phyloP scores from a whole-genome alignment of 169 alveolate species.

The Cryptosporidium meleagridis region DNA sequence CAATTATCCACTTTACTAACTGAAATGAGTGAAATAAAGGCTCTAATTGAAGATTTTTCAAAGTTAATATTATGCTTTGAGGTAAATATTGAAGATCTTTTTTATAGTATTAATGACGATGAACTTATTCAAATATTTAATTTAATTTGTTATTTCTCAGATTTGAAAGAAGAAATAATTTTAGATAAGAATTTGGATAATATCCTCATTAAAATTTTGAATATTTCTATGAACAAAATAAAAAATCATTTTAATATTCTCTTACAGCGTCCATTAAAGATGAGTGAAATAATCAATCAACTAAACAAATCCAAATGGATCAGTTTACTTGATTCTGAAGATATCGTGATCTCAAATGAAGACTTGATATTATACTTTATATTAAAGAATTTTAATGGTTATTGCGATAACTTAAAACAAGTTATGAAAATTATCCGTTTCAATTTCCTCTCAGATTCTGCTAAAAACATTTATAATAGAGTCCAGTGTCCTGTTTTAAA shows the following conservation, averaged over 20 bases:
- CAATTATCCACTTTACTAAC: background rate
- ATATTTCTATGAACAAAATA: conserved; percentile 3
- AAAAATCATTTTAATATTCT: conserved; percentile 36
- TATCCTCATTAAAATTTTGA: background rate
- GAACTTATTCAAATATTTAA: conserved; percentile 41
- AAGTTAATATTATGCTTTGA: background rate
- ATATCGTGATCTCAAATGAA: conserved; percentile 7
- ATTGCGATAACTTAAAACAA: background rate
- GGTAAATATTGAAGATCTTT: conserved; percentile 17
- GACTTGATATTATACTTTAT: conserved; percentile 13
- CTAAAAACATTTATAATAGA: background rate
- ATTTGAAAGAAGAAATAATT: background rate
- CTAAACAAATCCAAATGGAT: background rate
- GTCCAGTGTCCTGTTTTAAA: background rate
- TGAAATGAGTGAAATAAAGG: background rate
- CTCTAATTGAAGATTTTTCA: background rate
- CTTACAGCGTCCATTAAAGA: background rate
- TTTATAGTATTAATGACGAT: background rate
- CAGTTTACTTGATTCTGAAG: background rate
- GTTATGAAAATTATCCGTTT: background rate
- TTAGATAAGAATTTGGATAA: background rate
- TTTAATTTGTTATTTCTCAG: background rate
- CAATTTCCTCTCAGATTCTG: conserved; percentile 12
- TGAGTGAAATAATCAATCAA: background rate
- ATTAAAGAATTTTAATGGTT: conserved; percentile 1